These are phyloP conservation scores for Castanea sativa DNA, from an alignment of 306 rosid species.

Conservation along the genomic window DNA sequence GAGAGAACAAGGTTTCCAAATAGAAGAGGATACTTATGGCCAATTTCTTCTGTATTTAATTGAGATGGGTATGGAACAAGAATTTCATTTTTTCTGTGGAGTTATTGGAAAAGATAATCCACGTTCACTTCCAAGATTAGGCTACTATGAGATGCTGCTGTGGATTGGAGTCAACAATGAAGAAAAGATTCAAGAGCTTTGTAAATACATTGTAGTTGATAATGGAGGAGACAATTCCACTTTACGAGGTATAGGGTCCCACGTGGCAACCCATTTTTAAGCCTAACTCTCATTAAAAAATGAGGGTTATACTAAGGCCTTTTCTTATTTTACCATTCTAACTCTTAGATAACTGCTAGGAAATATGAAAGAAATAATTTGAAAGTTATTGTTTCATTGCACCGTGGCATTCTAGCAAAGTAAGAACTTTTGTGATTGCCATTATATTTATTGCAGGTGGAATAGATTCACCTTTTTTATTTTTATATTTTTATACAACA, in stretches of 20 bases:
- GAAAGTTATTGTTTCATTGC: slow-evolving; percentile 9
- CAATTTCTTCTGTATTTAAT: slow-evolving; percentile 59
- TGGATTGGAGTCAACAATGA: slow-evolving; percentile 59
- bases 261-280: background rate
- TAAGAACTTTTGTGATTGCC: background rate
- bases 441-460: background rate
- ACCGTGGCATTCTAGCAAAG: background rate
- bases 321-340: slow-evolving; percentile 6
- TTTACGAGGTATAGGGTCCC: slow-evolving; percentile 49
- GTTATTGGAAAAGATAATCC: slow-evolving; percentile 55
- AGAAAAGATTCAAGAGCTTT: slow-evolving; percentile 65
- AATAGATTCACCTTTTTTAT: background rate
- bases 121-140: slow-evolving; percentile 43
- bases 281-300: background rate
- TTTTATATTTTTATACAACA: too few relatives aligned
- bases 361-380: background rate
- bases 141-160: slow-evolving; percentile 81
- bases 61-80: slow-evolving; percentile 67
- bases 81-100: slow-evolving; percentile 53
- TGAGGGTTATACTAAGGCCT: slow-evolving; percentile 1
- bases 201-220: slow-evolving; percentile 39
- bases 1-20: slow-evolving; percentile 61
- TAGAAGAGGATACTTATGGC: slow-evolving; percentile 63
- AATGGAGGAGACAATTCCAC: slow-evolving; percentile 34
- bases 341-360: background rate